These are phyloP conservation scores for Dendrocalamus sinicus DNA, from an alignment of 176 grass and related monocot species.

Conservation along the genomic window DNA sequence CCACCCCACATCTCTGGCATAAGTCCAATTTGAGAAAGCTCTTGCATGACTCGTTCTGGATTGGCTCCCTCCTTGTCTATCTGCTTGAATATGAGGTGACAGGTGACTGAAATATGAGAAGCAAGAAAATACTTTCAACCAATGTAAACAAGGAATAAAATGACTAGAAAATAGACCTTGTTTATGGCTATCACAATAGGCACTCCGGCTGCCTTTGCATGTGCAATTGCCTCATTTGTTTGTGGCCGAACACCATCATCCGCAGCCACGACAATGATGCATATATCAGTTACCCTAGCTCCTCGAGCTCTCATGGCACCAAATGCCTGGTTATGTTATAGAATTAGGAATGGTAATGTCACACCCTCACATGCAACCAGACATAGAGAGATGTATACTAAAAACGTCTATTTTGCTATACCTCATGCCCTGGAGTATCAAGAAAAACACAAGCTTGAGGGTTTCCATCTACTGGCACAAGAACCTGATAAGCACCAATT, in stretches of 20 bases:
- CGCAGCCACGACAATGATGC: slow-evolving; percentile 90
- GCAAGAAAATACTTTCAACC: neutral
- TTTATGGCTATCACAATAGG: slow-evolving; percentile 96
- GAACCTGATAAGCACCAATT: slow-evolving; percentile 97
- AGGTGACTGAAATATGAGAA: slow-evolving; percentile 33
- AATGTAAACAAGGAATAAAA: slow-evolving; percentile 14
- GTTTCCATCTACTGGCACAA: slow-evolving; percentile 81
- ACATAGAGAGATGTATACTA: neutral
- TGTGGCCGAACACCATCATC: slow-evolving; percentile 96
- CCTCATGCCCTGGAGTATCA: slow-evolving; percentile 95
- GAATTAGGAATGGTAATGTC: slow-evolving; percentile 39
- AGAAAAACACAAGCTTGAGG: slow-evolving; percentile 90
- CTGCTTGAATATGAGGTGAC: slow-evolving; percentile 51
- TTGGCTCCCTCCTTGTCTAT: slow-evolving; percentile 92
- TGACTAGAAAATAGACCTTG: slow-evolving; percentile 64
- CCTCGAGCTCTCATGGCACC: slow-evolving; percentile 98
- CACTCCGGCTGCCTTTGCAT: slow-evolving; percentile 93
- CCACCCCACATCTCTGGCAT: slow-evolving; percentile 98
- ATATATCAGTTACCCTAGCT: slow-evolving; percentile 90
- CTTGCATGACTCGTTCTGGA: slow-evolving; percentile 92
- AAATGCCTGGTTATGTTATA: slow-evolving; percentile 75
- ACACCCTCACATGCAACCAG: neutral
- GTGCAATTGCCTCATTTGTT: slow-evolving; percentile 93
- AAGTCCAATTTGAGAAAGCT: slow-evolving; percentile 82
- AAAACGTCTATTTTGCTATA: slow-evolving; percentile 43